Evolutionary conservation across 2,329 filamentous ascomycete genomes (phyloP).

Genomic region (Neofusicoccum ribis): DNA sequence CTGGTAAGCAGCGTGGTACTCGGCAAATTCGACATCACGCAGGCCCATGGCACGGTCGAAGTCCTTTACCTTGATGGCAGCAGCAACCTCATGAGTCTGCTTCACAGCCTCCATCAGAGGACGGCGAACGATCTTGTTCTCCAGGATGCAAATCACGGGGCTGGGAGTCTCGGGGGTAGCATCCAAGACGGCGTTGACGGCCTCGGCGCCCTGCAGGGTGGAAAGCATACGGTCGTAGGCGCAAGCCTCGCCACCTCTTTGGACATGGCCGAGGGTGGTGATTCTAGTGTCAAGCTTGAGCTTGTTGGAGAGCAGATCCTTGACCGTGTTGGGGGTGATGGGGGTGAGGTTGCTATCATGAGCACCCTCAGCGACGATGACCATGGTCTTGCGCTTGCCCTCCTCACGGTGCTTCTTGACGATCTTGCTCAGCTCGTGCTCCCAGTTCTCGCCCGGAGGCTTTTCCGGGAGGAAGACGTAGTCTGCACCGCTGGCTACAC

Average conservation of each 20-base stretch:
- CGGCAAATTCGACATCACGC: conserved; percentile 88
- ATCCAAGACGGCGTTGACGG: conserved; percentile 86
- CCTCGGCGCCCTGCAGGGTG: conserved; percentile 91
- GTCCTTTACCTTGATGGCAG: conserved; percentile 79
- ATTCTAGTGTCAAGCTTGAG: conserved; percentile 88
- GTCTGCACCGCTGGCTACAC: conserved; percentile 91
- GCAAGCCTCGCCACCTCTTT: conserved; percentile 87
- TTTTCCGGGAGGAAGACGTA: conserved; percentile 97
- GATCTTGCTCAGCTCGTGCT: conserved; percentile 79
- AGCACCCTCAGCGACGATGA: conserved; percentile 95
- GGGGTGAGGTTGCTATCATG: conserved; percentile 81
- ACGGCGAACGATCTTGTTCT: conserved; percentile 95
- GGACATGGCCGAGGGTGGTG: conserved; percentile 95
- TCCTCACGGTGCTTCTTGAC: conserved; percentile 79
- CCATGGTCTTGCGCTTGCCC: conserved; percentile 96
- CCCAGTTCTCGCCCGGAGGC: conserved; percentile 84
- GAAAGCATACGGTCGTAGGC: conserved; percentile 93
- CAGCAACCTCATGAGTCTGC: conserved; percentile 80
- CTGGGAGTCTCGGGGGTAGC: conserved; percentile 86
- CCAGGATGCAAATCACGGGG: conserved; percentile 92
- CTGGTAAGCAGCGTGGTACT: conserved; percentile 87
- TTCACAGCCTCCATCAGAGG: conserved; percentile 85
- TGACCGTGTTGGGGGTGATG: conserved; percentile 79
- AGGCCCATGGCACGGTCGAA: conserved; percentile 86
- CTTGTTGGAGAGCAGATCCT: conserved; percentile 79